Base-by-base conservation (phyloP, 2,329 filamentous ascomycete genomes). In the Verticillium albo-atrum region DNA sequence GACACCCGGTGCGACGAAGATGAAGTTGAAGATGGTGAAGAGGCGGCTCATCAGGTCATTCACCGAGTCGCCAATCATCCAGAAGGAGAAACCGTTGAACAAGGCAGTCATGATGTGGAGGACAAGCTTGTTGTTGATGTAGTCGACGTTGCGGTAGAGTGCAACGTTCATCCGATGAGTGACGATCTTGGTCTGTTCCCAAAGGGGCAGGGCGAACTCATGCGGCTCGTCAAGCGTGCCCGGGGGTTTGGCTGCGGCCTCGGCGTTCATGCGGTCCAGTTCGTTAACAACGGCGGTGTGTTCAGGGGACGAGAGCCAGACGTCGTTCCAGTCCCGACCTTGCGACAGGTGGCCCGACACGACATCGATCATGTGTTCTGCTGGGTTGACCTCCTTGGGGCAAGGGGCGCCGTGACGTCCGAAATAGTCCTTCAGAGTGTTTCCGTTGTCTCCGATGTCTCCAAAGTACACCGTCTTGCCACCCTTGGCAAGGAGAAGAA, bases 351-450 rank as follows among this genome's bases (percentile, higher is more conserved):
- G 69, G 0, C 83, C 82, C 1, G 82, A 82, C 15, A 82, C 79
- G 20, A 82, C 79, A 55, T 83, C 79, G 57, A 92, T 83, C 86
- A 92, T 91, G 77, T 87, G 90, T 70, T 92, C 89, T 0, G 89
- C 89, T 1, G 88, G 88, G 66, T 92, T 92, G 20, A 83, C 84
- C 0, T 85, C 82, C 0, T 76, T 63, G 0, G 82, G 81, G 62
- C 88, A 89, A 1, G 82, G 79, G 0, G 84, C 86, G 5, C 88
- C 89, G 61, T 90, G 82, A 23, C 77, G 75, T 50, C 83, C 83
- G 68, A 95, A 93, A 71, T 90, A 90, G 26, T 75, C 76, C 51
- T 79, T 81, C 58, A 90, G 70, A 0, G 77, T 83, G 4, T 71
- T 72, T 0, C 82, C 85, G 32, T 82, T 76, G 0, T 82, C 72